Evolutionary conservation across 169 alveolate species (phyloP).

Genomic region (Blepharisma undulans): DNA sequence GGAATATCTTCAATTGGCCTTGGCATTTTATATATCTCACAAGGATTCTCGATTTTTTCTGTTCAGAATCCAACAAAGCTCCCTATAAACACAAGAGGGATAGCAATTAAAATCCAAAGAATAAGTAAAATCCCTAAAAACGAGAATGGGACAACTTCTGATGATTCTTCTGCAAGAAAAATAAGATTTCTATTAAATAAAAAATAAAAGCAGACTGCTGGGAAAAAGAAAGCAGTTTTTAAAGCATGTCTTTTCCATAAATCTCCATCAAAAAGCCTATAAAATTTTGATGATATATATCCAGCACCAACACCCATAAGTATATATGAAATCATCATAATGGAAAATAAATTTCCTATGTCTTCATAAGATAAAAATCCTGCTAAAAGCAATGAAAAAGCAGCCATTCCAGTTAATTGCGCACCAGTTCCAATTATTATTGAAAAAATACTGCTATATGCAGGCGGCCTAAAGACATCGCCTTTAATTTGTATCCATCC

Average conservation of each 20-base stretch:
- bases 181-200: slow-evolving; percentile 22
- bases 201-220: slow-evolving; percentile 20
- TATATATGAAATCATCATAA: slow-evolving; percentile 83
- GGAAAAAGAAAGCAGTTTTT: slow-evolving; percentile 5
- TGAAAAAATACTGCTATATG: slow-evolving; percentile 78
- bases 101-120: slow-evolving; percentile 33
- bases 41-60: not conserved
- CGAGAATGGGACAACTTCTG: slow-evolving; percentile 35
- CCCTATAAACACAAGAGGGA: slow-evolving; percentile 39
- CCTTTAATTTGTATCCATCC: slow-evolving; percentile 92
- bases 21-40: slow-evolving; percentile 22
- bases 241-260: slow-evolving; percentile 28
- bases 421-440: slow-evolving; percentile 88
- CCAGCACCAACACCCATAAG: slow-evolving; percentile 90
- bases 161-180: slow-evolving; percentile 2
- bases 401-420: slow-evolving; percentile 79
- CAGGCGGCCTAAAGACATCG: slow-evolving; percentile 91
- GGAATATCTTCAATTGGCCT: not conserved
- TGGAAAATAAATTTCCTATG: slow-evolving; percentile 64
- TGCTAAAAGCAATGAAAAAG: slow-evolving; percentile 75
- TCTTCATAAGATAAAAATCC: slow-evolving; percentile 80
- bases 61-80: not conserved
- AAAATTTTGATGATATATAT: slow-evolving; percentile 76
- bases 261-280: slow-evolving; percentile 71
- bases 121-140: not conserved